Base-by-base conservation (phyloP, 75 land plant genomes). In the Picea sitchensis region DNA sequence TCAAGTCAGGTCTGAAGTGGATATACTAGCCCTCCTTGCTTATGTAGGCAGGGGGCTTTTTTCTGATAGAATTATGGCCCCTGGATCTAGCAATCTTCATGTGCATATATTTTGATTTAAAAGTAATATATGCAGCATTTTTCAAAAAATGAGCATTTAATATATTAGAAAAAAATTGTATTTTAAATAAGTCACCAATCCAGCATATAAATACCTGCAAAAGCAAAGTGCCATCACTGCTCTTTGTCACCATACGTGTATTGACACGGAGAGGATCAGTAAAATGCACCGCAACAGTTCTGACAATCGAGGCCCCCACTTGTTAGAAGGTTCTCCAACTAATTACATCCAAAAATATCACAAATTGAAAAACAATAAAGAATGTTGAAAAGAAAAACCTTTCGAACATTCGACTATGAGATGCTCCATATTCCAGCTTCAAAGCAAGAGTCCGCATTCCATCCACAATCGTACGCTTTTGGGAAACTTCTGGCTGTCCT, bases 371-470 rank as follows among this genome's bases (percentile, higher is more conserved):
- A 31, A 26, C 9, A 26, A 32, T 7, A 73, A 73, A 5, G 56
- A 9, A 78, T 59, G 3, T 58, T n/a, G 67, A 75, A 30, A 81
- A 51, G 64, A 31, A 65, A 34, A 87, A 85, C 98, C 91, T 94
- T 59, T 96, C 99, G 85, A 89, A 96, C 62, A 67, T 82, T 76
- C 96, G 95, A 81, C 88, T 96, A 23, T 83, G 90, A 20, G 89
- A 87, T 80, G 79, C 79, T 64, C 99, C 99, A 91, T 89, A 96
- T 81, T 96, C 98, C 65, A 96, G 88, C 86, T 91, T 96, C 72
- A 94, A 79, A 63, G 95, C 91, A 67, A 94, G 90, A 61, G 87
- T 94, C 76, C 95, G 88, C 86, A 91, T 84, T 34, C 98, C 95
- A 80, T 92, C 89, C 74, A 91, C 91, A 82, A 91, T 65, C 75